Evolutionary conservation across 192 early-diverging fungal genomes (phyloP).

Genomic region (Linnemannia schmuckeri): DNA sequence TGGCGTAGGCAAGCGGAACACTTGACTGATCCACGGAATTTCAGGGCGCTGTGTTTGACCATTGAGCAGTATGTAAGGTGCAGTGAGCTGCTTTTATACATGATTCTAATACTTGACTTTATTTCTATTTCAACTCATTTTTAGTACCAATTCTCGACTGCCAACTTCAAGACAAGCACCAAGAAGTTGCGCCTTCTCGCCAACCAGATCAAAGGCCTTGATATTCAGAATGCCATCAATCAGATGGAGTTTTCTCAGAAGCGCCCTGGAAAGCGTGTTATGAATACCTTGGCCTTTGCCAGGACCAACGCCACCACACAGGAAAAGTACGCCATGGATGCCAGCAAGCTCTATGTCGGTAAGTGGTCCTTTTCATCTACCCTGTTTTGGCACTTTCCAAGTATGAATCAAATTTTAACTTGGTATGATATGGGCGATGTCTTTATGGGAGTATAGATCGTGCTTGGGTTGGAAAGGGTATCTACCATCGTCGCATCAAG

Average conservation of each 20-base stretch:
- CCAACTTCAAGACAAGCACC: slow-evolving; percentile 78
- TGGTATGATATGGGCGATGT: neutral
- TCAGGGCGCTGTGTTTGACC: neutral
- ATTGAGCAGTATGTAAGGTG: neutral
- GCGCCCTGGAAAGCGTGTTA: slow-evolving; percentile 69
- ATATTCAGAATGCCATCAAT: slow-evolving; percentile 78
- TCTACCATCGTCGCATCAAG: slow-evolving; percentile 79
- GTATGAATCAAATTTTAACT: neutral
- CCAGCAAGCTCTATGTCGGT: slow-evolving; percentile 70
- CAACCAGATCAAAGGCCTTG: slow-evolving; percentile 75
- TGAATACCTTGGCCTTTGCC: slow-evolving; percentile 78
- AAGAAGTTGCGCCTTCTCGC: slow-evolving; percentile 79
- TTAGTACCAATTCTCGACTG: slow-evolving; percentile 70
- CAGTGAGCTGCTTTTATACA: too few relatives aligned
- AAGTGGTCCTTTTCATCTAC: slow-evolving; percentile 15
- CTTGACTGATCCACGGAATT: neutral
- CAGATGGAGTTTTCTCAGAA: slow-evolving; percentile 86
- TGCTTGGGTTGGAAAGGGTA: slow-evolving; percentile 91
- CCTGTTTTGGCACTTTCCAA: neutral
- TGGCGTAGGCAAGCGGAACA: neutral
- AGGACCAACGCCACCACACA: slow-evolving; percentile 71
- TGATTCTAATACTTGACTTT: neutral
- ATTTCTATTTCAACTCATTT: neutral
- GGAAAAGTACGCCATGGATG: slow-evolving; percentile 74
- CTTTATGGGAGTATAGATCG: slow-evolving; percentile 58